Conservation (phyloP, 2,329 filamentous ascomycete genomes). For the Diaporthe vexans region DNA sequence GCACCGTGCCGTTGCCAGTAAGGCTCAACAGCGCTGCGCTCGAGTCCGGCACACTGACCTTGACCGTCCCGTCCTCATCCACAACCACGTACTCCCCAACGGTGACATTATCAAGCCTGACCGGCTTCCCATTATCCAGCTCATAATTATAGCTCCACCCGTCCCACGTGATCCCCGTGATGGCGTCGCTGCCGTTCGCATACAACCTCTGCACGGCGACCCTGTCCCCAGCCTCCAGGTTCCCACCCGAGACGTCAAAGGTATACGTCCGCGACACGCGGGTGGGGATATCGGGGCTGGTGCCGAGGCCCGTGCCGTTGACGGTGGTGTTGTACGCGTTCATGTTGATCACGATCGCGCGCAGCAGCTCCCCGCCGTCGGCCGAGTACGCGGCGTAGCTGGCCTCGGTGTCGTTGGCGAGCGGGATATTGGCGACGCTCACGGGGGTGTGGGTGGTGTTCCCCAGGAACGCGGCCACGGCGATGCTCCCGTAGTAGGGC, state of each 20-base stretch:
- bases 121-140: conserved; percentile 66
- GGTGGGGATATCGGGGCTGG: conserved; percentile 44
- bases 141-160: conserved; percentile 74
- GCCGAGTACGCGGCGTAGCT: conserved; percentile 70
- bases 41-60: conserved; percentile 56
- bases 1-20: conserved; percentile 11
- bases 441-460: conserved; percentile 53
- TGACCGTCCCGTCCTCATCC: conserved; percentile 44
- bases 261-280: conserved; percentile 56
- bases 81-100: conserved; percentile 54
- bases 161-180: conserved; percentile 73
- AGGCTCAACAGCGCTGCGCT: conserved; percentile 57
- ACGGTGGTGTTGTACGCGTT: conserved; percentile 70
- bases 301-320: conserved; percentile 53
- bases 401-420: conserved; percentile 57
- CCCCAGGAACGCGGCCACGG: conserved; percentile 69
- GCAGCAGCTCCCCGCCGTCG: conserved; percentile 52
- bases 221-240: conserved; percentile 52
- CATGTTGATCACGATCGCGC: conserved; percentile 71
- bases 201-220: conserved; percentile 58
- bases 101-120: conserved; percentile 68
- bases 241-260: conserved; percentile 54
- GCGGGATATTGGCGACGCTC: conserved; percentile 62
- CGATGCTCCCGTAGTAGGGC: conserved; percentile 74
- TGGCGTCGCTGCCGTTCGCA: conserved; percentile 75